A percentile compares a stretch with the other conserved stretches of the same genome.
Evolutionary conservation across 345 rosid genomes (phyloP).

Genomic region (Euphorbia lathyris): DNA sequence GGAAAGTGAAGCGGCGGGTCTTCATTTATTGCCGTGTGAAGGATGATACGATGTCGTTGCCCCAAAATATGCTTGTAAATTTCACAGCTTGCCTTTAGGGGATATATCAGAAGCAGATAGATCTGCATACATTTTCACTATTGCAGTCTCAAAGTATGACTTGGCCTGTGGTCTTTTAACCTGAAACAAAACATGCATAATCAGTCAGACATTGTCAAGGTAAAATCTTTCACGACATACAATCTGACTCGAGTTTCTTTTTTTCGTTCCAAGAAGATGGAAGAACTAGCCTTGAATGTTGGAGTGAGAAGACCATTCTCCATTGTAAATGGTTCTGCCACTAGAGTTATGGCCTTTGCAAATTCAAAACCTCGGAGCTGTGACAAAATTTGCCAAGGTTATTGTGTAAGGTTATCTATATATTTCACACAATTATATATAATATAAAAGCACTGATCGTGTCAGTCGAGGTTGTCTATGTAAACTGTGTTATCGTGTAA

Average conservation of each 20-base stretch:
- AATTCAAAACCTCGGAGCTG: conserved; percentile 95
- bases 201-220: neutral
- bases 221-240: neutral
- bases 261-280: neutral
- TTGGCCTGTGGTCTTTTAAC: conserved; percentile 84
- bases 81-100: conserved; percentile 18
- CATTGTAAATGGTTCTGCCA: conserved; percentile 66
- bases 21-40: neutral
- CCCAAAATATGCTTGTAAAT: neutral
- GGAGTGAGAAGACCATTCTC: conserved; percentile 94
- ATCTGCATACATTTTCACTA: conserved; percentile 50
- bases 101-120: conserved; percentile 54
- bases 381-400: neutral
- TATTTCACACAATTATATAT: too few relatives aligned
- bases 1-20: neutral
- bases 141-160: conserved; percentile 61
- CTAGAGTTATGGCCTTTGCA: conserved; percentile 87
- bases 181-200: conserved; percentile 27
- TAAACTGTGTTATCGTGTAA: too few relatives aligned
- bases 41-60: neutral
- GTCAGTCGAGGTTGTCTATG: too few relatives aligned
- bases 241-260: neutral
- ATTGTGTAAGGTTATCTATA: too few relatives aligned
- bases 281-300: conserved; percentile 73
- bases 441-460: too few relatives aligned